Evolutionary conservation across 768 basidiomycete species (phyloP).

Genomic region (Suillus subluteus): DNA sequence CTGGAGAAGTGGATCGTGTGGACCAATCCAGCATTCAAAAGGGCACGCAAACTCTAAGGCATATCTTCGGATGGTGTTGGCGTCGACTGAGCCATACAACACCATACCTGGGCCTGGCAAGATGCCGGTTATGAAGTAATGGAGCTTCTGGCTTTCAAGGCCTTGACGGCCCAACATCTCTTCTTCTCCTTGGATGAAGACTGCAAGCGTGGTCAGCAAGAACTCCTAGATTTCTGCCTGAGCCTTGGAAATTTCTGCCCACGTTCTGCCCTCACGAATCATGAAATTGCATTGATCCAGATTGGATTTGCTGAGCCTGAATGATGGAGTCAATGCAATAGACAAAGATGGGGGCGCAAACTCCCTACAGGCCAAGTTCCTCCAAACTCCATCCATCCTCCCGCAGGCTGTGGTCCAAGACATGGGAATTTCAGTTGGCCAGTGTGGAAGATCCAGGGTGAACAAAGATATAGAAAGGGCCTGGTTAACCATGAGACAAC

Average conservation of each 20-base stretch:
- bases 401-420: neutral
- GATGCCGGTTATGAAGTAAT: neutral
- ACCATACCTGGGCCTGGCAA: neutral
- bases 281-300: neutral
- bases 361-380: neutral
- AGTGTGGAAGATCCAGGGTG: neutral
- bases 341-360: neutral
- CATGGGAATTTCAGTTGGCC: neutral
- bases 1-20: neutral
- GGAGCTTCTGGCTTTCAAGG: neutral
- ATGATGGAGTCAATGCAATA: neutral
- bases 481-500: neutral
- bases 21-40: neutral
- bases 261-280: neutral
- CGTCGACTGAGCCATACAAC: neutral
- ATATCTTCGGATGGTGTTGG: neutral
- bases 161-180: rapidly evolving
- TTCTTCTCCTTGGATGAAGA: neutral
- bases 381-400: neutral
- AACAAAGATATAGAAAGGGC: neutral
- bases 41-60: neutral
- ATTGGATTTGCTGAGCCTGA: neutral
- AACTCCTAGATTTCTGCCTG: neutral
- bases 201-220: neutral
- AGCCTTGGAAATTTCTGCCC: neutral